Evolutionary conservation across 2,329 filamentous ascomycete genomes (phyloP).

Genomic region (Botrytis squamosa): DNA sequence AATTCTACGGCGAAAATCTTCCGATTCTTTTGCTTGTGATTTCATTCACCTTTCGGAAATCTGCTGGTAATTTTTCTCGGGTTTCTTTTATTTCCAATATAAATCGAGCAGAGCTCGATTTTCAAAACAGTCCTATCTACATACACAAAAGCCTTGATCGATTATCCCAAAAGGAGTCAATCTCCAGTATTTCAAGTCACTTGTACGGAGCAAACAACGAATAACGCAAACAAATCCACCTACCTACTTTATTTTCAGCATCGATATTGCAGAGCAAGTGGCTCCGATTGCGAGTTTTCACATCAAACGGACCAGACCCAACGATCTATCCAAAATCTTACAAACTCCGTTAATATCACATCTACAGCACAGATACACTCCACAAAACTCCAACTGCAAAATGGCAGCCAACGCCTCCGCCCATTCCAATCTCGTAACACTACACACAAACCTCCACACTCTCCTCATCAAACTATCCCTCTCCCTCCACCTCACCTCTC

Average conservation of each 20-base stretch:
- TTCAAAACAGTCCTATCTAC: neutral
- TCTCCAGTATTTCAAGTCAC: neutral
- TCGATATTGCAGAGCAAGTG: neutral
- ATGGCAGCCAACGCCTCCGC: slow-evolving; percentile 6
- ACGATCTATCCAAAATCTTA: neutral
- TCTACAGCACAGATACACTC: neutral
- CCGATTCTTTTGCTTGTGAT: too few species aligned
- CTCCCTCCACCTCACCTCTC: neutral
- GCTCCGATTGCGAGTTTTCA: neutral
- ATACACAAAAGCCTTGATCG: neutral
- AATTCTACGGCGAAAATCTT: neutral
- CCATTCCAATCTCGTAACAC: slow-evolving; percentile 2
- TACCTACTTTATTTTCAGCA: neutral
- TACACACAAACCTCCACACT: neutral
- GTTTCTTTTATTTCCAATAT: neutral
- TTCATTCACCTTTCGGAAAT: neutral
- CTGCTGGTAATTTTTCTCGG: neutral
- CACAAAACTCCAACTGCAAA: neutral
- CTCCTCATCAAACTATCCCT: neutral
- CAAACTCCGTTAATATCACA: neutral
- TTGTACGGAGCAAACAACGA: neutral
- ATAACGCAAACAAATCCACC: neutral
- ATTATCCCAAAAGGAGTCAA: neutral
- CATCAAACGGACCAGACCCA: neutral
- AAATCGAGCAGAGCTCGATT: neutral